Evolutionary conservation across 2,329 filamentous ascomycete species (phyloP).

Genomic region (Ophiostoma quercus): DNA sequence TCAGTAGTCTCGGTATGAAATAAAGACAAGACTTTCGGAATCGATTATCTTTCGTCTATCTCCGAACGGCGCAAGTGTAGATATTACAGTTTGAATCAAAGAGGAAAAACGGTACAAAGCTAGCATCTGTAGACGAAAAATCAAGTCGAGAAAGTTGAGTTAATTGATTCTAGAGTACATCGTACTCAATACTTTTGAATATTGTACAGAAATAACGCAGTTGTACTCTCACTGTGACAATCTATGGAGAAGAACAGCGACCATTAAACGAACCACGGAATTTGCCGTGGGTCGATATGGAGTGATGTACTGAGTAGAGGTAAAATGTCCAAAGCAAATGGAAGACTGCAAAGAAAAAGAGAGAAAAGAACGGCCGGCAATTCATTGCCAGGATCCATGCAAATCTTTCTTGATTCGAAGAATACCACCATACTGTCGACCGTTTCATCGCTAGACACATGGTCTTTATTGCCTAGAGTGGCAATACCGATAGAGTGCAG

Average conservation of each 20-base stretch:
- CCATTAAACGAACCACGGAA: background rate
- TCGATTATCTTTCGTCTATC: background rate
- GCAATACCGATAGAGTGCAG: background rate
- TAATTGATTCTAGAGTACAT: background rate
- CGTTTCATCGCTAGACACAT: background rate
- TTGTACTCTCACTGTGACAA: background rate
- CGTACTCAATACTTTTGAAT: too few relatives aligned
- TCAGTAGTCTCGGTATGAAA: too few relatives aligned
- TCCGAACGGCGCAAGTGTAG: background rate
- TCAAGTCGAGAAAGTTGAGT: background rate
- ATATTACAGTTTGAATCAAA: background rate
- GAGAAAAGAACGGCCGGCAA: background rate
- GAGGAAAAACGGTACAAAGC: background rate
- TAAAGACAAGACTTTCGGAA: too few relatives aligned
- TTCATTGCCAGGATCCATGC: background rate
- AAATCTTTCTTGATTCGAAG: background rate
- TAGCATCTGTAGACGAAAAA: background rate
- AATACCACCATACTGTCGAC: background rate
- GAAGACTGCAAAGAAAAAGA: background rate
- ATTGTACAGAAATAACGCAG: background rate
- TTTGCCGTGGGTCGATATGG: background rate
- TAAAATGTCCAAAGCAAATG: too few relatives aligned
- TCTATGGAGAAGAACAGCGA: background rate
- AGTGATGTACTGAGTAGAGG: too few relatives aligned
- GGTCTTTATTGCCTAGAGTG: conserved; percentile 2